phyloP scores from a whole-genome alignment of 2,329 filamentous ascomycete species.

The Fusarium euwallaceae region DNA sequence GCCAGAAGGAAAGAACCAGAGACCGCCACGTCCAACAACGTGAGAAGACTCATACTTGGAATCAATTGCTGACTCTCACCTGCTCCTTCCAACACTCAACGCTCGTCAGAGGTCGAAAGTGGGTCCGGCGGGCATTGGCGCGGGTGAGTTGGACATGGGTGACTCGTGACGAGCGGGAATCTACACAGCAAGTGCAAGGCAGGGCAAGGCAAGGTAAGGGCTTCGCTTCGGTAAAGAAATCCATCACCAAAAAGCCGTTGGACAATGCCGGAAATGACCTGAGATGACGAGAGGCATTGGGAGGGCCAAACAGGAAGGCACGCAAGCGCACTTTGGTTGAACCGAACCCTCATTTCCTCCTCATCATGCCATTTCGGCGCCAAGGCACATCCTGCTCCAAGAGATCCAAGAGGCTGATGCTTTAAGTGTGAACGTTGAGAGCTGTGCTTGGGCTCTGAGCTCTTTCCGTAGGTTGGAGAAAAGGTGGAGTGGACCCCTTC shows the following conservation, averaged over 20 bases:
- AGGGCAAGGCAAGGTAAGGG: background rate
- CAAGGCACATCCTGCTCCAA: conserved; percentile 13
- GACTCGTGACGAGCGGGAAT: conserved; percentile 4
- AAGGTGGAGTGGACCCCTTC: conserved; percentile 32
- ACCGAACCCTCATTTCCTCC: conserved; percentile 10
- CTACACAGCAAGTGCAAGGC: background rate
- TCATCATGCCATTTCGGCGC: conserved; percentile 19
- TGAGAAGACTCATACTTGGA: conserved; percentile 29
- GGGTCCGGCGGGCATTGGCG: conserved; percentile 11
- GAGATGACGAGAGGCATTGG: conserved; percentile 11
- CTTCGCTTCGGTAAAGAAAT: background rate
- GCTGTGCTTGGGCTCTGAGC: conserved; percentile 10
- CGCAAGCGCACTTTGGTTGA: background rate
- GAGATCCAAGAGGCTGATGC: conserved; percentile 22
- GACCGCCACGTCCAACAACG: conserved; percentile 3
- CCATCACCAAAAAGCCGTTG: conserved; percentile 6
- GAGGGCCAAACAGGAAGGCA: background rate
- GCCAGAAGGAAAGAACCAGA: conserved; percentile 2
- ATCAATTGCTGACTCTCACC: conserved; percentile 5
- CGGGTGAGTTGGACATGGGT: conserved; percentile 4
- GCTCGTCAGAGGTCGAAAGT: conserved; percentile 35
- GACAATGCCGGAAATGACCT: conserved; percentile 21
- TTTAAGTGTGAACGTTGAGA: conserved; percentile 8
- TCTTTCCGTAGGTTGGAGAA: conserved; percentile 24
- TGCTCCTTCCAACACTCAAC: conserved; percentile 6